These are phyloP conservation scores for Boletus sp. DNA, from an alignment of 768 basidiomycete genomes.

Conservation along the genomic window DNA sequence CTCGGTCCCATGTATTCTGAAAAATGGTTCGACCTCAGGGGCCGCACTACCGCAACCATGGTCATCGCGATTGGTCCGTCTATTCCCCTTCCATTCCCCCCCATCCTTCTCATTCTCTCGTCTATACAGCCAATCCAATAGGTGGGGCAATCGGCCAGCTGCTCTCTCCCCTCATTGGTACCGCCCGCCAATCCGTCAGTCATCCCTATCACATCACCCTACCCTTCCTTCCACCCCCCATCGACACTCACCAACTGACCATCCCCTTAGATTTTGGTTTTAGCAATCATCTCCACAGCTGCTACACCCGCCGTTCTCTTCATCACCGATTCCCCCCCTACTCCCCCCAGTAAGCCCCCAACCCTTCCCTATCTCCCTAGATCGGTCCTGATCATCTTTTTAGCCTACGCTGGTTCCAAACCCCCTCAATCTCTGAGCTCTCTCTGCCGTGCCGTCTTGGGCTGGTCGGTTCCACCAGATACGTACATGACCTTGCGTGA, in stretches of 20 bases:
- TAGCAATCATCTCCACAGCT: constrained; percentile 69
- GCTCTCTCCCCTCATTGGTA: constrained; percentile 58
- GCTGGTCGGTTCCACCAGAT: constrained; percentile 37
- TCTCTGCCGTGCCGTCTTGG: constrained; percentile 54
- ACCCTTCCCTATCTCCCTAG: too few species aligned
- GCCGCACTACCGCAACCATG: constrained; percentile 79
- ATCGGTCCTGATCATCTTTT: background rate
- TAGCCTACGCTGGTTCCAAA: constrained; percentile 69
- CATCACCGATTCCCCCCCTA: constrained; percentile 60
- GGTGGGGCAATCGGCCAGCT: constrained; percentile 74
- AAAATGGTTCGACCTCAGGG: constrained; percentile 74
- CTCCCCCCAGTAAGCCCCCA: constrained; percentile 64
- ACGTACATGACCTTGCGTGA: constrained; percentile 61
- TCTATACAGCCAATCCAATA: constrained; percentile 59
- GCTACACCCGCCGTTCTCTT: constrained; percentile 57
- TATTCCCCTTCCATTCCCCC: background rate
- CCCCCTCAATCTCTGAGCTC: constrained; percentile 50
- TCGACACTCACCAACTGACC: background rate
- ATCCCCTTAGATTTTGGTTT: constrained; percentile 53
- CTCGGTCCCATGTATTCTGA: constrained; percentile 80
- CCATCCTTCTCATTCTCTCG: background rate
- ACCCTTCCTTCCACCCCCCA: background rate
- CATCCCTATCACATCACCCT: background rate
- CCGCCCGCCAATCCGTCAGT: constrained; percentile 57
- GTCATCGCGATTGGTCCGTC: constrained; percentile 43